phyloP scores from a whole-genome alignment of 1,284 basidiomycete genomes.

The Rhodotorula sp. region DNA sequence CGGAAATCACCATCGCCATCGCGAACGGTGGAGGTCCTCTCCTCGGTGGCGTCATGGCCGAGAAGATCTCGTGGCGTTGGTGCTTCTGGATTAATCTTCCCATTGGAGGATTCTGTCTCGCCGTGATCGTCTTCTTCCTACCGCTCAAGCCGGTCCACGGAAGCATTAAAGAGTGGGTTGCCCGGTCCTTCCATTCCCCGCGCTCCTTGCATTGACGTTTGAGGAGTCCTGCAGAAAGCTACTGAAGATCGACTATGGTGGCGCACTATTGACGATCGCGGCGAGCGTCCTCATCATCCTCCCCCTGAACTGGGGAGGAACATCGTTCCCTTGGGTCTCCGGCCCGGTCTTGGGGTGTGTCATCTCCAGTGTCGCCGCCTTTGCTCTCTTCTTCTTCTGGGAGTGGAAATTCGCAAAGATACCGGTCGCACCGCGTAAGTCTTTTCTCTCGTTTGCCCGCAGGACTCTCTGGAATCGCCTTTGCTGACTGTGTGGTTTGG shows the following conservation, averaged over 20 bases:
- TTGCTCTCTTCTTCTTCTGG: conserved; percentile 63
- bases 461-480: not conserved
- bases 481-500: not conserved
- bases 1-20: conserved; percentile 45
- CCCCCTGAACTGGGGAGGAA: conserved; percentile 64
- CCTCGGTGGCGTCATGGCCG: conserved; percentile 51
- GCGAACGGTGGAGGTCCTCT: conserved; percentile 50
- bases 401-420: conserved; percentile 68
- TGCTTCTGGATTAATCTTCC: conserved; percentile 28
- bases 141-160: conserved; percentile 66
- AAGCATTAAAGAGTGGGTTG: conserved; percentile 51
- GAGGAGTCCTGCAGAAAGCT: conserved; percentile 53
- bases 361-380: conserved; percentile 10
- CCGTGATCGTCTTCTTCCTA: conserved; percentile 61
- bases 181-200: no score
- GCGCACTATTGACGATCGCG: conserved; percentile 59
- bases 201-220: not conserved
- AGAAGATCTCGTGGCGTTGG: conserved; percentile 61
- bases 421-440: conserved; percentile 53
- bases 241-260: conserved; percentile 66
- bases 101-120: conserved; percentile 57
- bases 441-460: not conserved
- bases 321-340: conserved; percentile 49
- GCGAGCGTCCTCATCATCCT: conserved; percentile 63
- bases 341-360: conserved; percentile 42